Evolutionary conservation across 345 rosid species (phyloP).

Genomic region (Rhodamnia rubescens): DNA sequence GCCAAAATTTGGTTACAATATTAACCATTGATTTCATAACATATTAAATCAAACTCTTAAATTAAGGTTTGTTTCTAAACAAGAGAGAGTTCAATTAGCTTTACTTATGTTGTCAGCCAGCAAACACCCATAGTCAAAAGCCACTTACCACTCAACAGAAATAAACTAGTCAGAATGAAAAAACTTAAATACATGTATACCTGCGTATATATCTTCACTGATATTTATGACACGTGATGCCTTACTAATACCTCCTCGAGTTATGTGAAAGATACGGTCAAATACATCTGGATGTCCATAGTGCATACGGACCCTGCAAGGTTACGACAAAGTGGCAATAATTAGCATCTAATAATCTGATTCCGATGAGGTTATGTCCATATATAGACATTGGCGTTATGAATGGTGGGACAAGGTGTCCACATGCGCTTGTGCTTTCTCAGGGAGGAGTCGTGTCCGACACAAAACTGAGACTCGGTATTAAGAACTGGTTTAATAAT

Average conservation of each 20-base stretch:
- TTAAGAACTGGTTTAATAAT: neutral
- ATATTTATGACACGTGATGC: constrained; percentile 95
- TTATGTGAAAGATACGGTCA: constrained; percentile 87
- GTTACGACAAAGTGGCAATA: neutral
- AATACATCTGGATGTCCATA: constrained; percentile 99
- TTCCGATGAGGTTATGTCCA: neutral
- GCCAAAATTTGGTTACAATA: neutral
- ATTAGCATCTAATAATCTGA: neutral
- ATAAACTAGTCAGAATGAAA: neutral
- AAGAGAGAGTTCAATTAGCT: neutral
- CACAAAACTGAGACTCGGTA: neutral
- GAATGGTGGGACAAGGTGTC: neutral
- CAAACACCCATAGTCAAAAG: neutral
- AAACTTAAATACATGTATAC: constrained; percentile 14
- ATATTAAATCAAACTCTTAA: neutral
- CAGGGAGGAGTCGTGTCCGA: neutral
- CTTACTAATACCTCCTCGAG: constrained; percentile 98
- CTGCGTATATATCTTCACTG: constrained; percentile 97
- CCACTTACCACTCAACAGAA: neutral
- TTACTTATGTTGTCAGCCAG: neutral
- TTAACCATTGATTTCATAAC: neutral
- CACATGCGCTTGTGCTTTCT: neutral
- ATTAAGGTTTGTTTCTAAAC: neutral
- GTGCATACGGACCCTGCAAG: constrained; percentile 96
- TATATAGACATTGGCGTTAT: neutral